Conservation (phyloP, 345 rosid species). For the Rhodamnia argentea region DNA sequence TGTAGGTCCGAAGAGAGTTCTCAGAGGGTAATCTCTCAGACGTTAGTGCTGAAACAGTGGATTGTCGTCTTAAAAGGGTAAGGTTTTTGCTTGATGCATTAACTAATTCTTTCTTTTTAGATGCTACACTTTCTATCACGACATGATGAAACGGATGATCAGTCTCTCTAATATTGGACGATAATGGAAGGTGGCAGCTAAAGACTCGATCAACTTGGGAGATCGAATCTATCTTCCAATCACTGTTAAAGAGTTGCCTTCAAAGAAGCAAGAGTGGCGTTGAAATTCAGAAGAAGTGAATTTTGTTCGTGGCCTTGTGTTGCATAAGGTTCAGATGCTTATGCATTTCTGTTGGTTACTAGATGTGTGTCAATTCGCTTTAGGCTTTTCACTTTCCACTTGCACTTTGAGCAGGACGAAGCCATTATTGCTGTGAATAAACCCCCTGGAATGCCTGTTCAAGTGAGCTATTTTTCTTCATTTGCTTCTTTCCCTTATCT, state of each 20-base stretch:
- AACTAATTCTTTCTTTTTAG: neutral
- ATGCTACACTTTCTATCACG: neutral
- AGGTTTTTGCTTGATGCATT: neutral
- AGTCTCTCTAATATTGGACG: constrained; percentile 12
- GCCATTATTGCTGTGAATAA: constrained; percentile 73
- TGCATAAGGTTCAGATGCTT: constrained; percentile 56
- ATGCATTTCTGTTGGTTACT: neutral
- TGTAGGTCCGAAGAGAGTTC: constrained; percentile 63
- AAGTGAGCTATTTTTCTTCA: constrained; percentile 27
- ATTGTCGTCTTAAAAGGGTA: constrained; percentile 54
- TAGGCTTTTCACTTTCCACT: neutral
- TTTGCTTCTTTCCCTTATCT: neutral
- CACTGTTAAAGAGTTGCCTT: constrained; percentile 27
- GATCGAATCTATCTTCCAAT: constrained; percentile 72
- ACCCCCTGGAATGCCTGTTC: constrained; percentile 92
- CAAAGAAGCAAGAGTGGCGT: constrained; percentile 25
- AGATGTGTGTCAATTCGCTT: neutral
- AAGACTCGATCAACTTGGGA: constrained; percentile 58
- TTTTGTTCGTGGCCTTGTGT: constrained; percentile 50
- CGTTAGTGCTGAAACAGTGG: constrained; percentile 20
- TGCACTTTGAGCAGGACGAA: constrained; percentile 48
- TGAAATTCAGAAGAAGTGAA: constrained; percentile 53
- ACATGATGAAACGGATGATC: neutral
- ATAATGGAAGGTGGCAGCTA: constrained; percentile 64
- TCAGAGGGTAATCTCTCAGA: constrained; percentile 4